Conservation (phyloP, 1,284 basidiomycete species). For the Marasmius sp. region DNA sequence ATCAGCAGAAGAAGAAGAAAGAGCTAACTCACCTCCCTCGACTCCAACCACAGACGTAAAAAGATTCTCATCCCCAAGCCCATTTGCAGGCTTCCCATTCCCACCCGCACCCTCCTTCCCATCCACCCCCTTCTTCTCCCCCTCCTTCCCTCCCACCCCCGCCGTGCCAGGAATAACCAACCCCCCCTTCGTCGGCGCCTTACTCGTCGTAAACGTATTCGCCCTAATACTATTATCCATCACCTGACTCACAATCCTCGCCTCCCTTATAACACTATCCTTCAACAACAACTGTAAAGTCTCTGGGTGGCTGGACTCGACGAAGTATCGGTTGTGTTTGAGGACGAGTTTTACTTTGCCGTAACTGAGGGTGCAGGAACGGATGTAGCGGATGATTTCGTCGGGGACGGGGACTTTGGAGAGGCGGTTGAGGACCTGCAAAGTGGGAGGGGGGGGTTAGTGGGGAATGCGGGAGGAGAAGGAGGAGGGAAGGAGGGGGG, state of each 20-base stretch:
- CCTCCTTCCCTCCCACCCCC: conserved; percentile 68
- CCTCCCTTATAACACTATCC: conserved; percentile 81
- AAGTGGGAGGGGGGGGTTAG: conserved; percentile 4
- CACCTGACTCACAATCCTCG: conserved; percentile 66
- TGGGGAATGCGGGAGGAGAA: neutral
- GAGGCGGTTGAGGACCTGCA: too few relatives aligned
- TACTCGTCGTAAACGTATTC: conserved; percentile 81
- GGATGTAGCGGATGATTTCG: conserved; percentile 80
- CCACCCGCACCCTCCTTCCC: conserved; percentile 50
- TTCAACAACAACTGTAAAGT: conserved; percentile 85
- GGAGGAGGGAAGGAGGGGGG: neutral
- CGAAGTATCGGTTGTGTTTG: conserved; percentile 95
- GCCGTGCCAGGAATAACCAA: conserved; percentile 84
- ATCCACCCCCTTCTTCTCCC: conserved; percentile 32
- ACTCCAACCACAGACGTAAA: conserved; percentile 93
- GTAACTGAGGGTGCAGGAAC: conserved; percentile 89
- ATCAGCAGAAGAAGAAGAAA: conserved; percentile 10
- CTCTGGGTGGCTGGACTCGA: conserved; percentile 92
- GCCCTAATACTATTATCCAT: conserved; percentile 71
- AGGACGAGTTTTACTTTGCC: conserved; percentile 97
- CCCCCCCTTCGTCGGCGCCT: conserved; percentile 78
- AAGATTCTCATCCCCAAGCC: conserved; percentile 66
- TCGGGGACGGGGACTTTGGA: conserved; percentile 85
- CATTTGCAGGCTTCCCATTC: conserved; percentile 28
- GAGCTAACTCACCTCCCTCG: conserved; percentile 65